phyloP scores from a whole-genome alignment of 2,329 filamentous ascomycete species.

The Fusarium poae region DNA sequence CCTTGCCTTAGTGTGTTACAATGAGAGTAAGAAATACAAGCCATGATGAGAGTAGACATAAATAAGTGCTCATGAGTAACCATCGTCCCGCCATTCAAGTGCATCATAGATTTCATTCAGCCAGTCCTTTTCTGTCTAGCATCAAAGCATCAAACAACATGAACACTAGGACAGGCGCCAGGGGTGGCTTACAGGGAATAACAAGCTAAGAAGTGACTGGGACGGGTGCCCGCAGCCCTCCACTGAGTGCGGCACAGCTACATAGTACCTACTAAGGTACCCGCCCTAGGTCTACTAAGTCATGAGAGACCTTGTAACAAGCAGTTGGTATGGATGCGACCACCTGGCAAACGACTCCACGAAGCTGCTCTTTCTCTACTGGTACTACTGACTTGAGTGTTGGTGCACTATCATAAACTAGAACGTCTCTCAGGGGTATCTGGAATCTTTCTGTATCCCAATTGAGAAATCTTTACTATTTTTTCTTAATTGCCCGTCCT shows the following conservation, averaged over 20 bases:
- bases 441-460: neutral
- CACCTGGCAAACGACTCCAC: slow-evolving; percentile 33
- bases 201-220: slow-evolving; percentile 20
- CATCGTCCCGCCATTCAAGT: fast-evolving
- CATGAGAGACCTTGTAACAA: slow-evolving; percentile 20
- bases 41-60: slow-evolving; percentile 20
- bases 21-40: neutral
- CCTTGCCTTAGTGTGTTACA: slow-evolving; percentile 29
- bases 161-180: slow-evolving; percentile 11
- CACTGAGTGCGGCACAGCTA: slow-evolving; percentile 17
- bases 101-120: neutral
- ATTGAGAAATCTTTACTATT: slow-evolving; percentile 1
- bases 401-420: neutral
- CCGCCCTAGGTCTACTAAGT: slow-evolving; percentile 11
- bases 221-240: slow-evolving; percentile 9
- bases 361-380: slow-evolving; percentile 33
- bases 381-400: neutral
- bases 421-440: neutral
- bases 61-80: neutral
- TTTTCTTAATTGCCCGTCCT: slow-evolving; percentile 6
- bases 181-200: slow-evolving; percentile 3
- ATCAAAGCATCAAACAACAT: slow-evolving; percentile 16
- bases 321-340: slow-evolving; percentile 36
- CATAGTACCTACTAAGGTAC: neutral
- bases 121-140: slow-evolving; percentile 17